Evolutionary conservation across 2,329 filamentous ascomycete genomes (phyloP), one percentile per base, ranked within the genome.

Genomic region (Ophiostoma angusticollis): DNA sequence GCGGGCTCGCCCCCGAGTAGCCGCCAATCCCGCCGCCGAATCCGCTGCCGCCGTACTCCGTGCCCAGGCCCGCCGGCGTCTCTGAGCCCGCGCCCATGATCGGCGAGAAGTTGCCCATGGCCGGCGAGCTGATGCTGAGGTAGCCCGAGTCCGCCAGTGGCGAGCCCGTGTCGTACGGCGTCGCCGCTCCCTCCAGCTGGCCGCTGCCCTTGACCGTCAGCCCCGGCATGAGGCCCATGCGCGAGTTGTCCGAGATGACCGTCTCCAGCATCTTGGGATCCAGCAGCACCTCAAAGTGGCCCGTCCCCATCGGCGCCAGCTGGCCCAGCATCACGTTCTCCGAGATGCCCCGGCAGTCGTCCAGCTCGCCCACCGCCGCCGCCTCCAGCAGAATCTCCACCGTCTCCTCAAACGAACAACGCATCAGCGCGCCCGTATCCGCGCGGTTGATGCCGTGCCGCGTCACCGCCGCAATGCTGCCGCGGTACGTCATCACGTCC

Each of bases 281-380:
- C 49, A 98, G 72, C 50, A 87, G 78, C 39, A 96, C 78, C 48
- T 98, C 86, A 52, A 98, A 89, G 60, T 94, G 86, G 47, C 91
- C 91, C 42, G 93, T 98, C 46, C 91, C 91, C 72, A 94, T 89
- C 22, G 93, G 91, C 5, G 93, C 91, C 63, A 96, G 75, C 64
- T 98, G 91, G 46, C 91, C 91, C 46, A 98, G 74, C 75, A 98
- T 98, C 56, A 98, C 80, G 64, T 98, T 98, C 64, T 98, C 91
- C 13, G 91, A 96, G 36, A 98, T 89, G 70, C 91, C 91, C 44
- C 86, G 83, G 65, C 93, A 98, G 61, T 98, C 91, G 55, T 98
- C 91, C 23, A 98, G 72, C 60, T 98, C 91, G 57, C 91, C 91
- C 36, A 84, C 84, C 13, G 86, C 85, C 18, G 91, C 91, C 45